Evolutionary conservation across 2,329 filamentous ascomycete species (phyloP), one percentile per base, ranked within the genome.

Genomic region (Didymella segeticola): DNA sequence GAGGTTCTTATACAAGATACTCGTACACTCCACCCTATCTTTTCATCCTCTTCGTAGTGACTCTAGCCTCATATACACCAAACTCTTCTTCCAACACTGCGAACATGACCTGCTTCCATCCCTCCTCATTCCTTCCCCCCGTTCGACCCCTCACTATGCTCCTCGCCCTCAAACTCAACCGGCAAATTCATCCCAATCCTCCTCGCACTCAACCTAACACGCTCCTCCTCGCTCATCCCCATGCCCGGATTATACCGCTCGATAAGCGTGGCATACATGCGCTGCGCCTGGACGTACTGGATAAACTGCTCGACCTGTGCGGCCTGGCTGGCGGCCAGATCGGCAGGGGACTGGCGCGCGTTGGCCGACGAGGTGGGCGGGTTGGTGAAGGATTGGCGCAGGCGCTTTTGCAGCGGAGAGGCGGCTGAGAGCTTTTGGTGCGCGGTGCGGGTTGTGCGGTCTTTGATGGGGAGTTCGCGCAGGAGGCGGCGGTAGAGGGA

Each of bases 161-260:
- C 54, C 43, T 39, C 39, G 26, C 29, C 59, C 47, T 56, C 56
- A 66, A 63, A 87, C 76, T 90, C 86, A 26, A 84, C 74, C 0
- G 93, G 93, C 75, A 98, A 72, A 75, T 97, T 84, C 89, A 97
- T 91, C 15, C 93, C 95, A 33, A 98, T 92, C 71, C 90, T 85
- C 76, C 91, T 81, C 8, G 95, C 95, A 47, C 90, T 89, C 79
- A 97, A 79, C 53, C 91, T 80, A 34, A 97, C 87, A 56, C 90
- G 83, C 79, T 98, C 93, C 71, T 87, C 82, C 76, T 96, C 88
- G 62, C 89, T 86, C 88, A 96, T 90, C 62, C 86, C 85, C 86
- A 96, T 91, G 15, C 93, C 92, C 0, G 92, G 92, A 75, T 98
- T 98, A 77, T 99, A 98, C 65, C 93, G 83, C 77, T 97, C 93